Evolutionary conservation across 2,329 filamentous ascomycete genomes (phyloP), one percentile per base, ranked within the genome.

Genomic region (Penicillium sumatraense): DNA sequence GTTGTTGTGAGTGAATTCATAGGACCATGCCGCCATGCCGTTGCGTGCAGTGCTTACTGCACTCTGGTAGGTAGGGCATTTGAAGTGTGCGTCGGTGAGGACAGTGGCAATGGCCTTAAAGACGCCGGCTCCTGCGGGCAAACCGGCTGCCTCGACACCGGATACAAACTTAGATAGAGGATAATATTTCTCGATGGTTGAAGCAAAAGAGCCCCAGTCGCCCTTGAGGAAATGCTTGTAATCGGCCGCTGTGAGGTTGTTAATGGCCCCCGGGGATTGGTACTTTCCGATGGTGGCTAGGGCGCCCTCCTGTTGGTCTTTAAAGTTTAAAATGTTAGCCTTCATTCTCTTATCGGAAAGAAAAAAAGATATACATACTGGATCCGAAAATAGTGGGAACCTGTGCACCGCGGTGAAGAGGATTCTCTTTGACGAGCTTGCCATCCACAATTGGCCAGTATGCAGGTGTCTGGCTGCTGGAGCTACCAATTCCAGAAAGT

Each of bases 381-480:
- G 8, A 62, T 38, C 64, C 62, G 49, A 64, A 61, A 36, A 64
- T 41, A 9, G 55, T 40, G 13, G 64, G 64, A 23, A 66, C 62
- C 38, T 59, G 51, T 13, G 57, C 50, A 24, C 63, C 63, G 8
- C 49, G 48, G n/a, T 16, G 33, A n/a, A 35, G 29, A 6, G 62
- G 64, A n/a, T 65, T 49, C 31, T 58, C 51, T 1, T 48, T 24
- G 48, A 67, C 54, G 23, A 63, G 38, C 1, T 51, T 51, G 20
- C 64, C 61, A 49, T 67, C 64, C 8, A 62, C 56, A 40, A 55
- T 57, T 10, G 64, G 62, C 16, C 51, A 58, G 42, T 58, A 63
- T 7, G 46, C 27, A 7, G 40, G 54, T 7, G 54, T 50, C 27
- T 47, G 29, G 38, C 26, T 20, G 20, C 33, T 29, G 0, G 4